Base-by-base conservation (phyloP, 2,329 filamentous ascomycete genomes). In the Cephalotrichum gorgonifer region DNA sequence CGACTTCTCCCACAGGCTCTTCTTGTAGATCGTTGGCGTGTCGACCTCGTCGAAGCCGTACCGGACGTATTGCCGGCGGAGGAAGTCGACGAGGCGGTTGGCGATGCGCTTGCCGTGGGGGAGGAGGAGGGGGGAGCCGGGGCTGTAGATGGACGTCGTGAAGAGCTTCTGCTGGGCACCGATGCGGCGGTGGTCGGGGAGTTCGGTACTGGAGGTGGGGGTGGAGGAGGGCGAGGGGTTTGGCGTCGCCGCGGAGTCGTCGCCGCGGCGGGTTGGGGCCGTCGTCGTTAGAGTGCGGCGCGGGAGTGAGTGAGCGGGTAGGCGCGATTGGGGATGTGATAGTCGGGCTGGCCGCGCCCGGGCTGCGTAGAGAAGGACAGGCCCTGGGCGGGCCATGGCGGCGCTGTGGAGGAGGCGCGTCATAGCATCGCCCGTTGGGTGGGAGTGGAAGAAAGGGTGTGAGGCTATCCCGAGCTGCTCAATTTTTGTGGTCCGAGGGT, bases 31-130 rank as follows among this genome's bases (percentile, higher is more conserved):
- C 44, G 83, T 93, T 2, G 89, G 88, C 7, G 88, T 93, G 57
- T 95, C 82, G 54, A 95, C 88, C 63, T 95, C 88, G 55, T 89
- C 77, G 62, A 91, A 94, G 52, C 88, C 88, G 65, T 91, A 93
- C 54, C 82, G 78, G 25, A 84, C 78, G 60, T 95, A 95, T 61
- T 95, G 88, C 51, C 83, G 82, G 54, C 88, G 85, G 50, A 95
- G 74, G 60, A 93, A 95, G 41, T 83, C 76, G 52, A 88, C 79
- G 22, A 95, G 78, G 49, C 87, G 85, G 61, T 93, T 90, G 70
- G 95, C 89, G 56, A 95, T 79, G 50, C 82, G 81, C 1, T 88
- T 76, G 54, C 89, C 89, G 60, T 88, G 84, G 22, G 88, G 88
- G 6, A 90, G 75, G 58, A 95, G 88, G 11, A 95, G 81, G 3